phyloP scores from a whole-genome alignment of 768 basidiomycete genomes.

The Pilatotrama ljubarskyi region DNA sequence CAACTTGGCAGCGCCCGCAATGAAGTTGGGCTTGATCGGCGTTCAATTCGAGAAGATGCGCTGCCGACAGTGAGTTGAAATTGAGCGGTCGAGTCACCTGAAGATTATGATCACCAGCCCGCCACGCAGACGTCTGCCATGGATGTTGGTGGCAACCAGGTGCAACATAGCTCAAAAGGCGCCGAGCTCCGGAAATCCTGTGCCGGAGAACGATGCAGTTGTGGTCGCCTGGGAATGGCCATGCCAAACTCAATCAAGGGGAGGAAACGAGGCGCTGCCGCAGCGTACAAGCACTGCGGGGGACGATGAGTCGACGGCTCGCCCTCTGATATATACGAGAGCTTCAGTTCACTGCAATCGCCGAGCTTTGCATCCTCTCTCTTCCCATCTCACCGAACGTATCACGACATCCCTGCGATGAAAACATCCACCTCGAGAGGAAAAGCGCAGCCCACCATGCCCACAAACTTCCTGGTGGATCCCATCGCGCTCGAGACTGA shows the following conservation, averaged over 20 bases:
- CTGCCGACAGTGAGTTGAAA: background rate
- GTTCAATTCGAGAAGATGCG: too few relatives aligned
- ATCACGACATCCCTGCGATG: too few relatives aligned
- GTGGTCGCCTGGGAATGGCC: background rate
- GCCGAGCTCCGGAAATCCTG: too few relatives aligned
- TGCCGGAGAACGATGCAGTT: background rate
- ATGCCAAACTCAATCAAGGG: conserved; percentile 4
- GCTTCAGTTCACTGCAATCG: background rate
- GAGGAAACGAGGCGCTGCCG: background rate
- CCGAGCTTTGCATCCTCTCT: too few relatives aligned
- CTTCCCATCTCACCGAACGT: too few relatives aligned
- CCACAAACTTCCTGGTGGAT: background rate
- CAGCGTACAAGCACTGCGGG: background rate
- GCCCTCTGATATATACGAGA: background rate
- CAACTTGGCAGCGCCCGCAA: too few relatives aligned
- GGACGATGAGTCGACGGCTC: background rate
- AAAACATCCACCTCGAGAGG: background rate
- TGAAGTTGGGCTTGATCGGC: too few relatives aligned
- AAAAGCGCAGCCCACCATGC: too few relatives aligned
- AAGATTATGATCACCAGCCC: background rate
- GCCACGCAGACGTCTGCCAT: background rate
- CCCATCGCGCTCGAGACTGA: background rate
- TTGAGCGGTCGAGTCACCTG: background rate
- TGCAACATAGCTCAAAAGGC: background rate
- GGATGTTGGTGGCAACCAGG: background rate